Base-by-base conservation (phyloP, 768 basidiomycete genomes). In the Calocybe indica region DNA sequence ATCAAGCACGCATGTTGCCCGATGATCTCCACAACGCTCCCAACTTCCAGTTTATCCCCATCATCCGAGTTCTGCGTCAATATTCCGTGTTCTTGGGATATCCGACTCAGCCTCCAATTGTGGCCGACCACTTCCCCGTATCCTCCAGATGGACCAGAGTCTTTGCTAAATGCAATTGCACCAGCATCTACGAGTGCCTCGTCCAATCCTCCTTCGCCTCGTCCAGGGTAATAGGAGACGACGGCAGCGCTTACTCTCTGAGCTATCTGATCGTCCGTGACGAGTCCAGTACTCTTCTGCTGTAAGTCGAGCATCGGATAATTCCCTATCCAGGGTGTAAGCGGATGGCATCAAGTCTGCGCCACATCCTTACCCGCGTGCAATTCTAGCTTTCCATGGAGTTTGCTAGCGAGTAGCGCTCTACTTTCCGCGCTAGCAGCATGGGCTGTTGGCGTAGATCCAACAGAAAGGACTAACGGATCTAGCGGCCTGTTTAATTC, bases 1-100 rank as follows among this genome's bases (percentile, higher is more conserved):
- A 82, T 89, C 55, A 92, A 61, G 59, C 91, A 94, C 6, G 89
- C 91, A 62, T 93, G 88, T 62, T 93, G 89, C 8, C 88, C 88
- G 35, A 91, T 69, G 46, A 93, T 83, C 55, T 85, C 76, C 30
- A 92, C 69, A 44, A 74, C 65, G 7, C 80, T 76, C 6, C 85
- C 90, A 7, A 86, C 56, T 56, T 71, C 63, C 54, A 85, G 61
- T 37, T 55, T 59, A 36, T 62, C 61, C 36, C 54, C 62, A 11
- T 48, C 60, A 35, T 43, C 30, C 5, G 51, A 47, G 29, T 54
- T 64, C 41, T 70, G 69, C 22, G 71, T 73, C 48, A 93, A 60
- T 28, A 83, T 80, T 2, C 91, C 91, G 53, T 92, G 88, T 60
- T 92, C 91, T 60, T 88, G 85, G 6, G 82, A 81, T 45, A 85